A percentile compares a stretch with the other conserved stretches of the same genome.
Evolutionary conservation across 2,329 filamentous ascomycete genomes (phyloP).

Genomic region (Pseudopyricularia javanii): DNA sequence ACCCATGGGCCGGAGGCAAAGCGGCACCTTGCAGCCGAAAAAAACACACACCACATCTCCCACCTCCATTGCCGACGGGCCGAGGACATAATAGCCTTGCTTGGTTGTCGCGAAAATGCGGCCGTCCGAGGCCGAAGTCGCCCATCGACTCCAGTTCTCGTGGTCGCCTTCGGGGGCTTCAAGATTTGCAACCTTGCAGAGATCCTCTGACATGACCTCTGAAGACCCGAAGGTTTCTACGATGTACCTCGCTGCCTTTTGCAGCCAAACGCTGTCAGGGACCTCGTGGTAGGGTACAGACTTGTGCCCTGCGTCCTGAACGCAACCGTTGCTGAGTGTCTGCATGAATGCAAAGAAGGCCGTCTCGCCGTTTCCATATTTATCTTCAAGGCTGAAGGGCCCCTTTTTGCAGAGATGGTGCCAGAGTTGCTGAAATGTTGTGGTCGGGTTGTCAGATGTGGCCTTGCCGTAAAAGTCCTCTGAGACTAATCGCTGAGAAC

Average conservation of each 20-base stretch:
- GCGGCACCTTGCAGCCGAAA: constrained; percentile 10
- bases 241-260: constrained; percentile 19
- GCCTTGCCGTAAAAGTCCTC: constrained; percentile 16
- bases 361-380: constrained; percentile 13
- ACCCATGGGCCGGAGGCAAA: constrained; percentile 7
- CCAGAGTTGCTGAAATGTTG: constrained; percentile 17
- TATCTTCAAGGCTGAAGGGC: constrained; percentile 12
- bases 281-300: not conserved
- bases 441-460: not conserved
- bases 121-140: constrained; percentile 16
- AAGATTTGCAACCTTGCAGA: constrained; percentile 13
- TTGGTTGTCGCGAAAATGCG: constrained; percentile 18
- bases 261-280: constrained; percentile 13
- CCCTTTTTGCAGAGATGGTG: constrained; percentile 12
- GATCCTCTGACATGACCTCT: constrained; percentile 8
- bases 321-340: constrained; percentile 20
- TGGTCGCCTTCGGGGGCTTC: constrained; percentile 10
- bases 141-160: constrained; percentile 3
- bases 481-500: constrained; percentile 7
- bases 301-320: constrained; percentile 2
- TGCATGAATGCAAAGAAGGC: constrained; percentile 20
- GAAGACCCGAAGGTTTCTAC: constrained; percentile 8
- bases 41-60: constrained; percentile 11
- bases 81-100: constrained; percentile 19
- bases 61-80: constrained; percentile 10